Conservation (phyloP, 495 filamentous ascomycete genomes). For the Aspergillus conjunctus region DNA sequence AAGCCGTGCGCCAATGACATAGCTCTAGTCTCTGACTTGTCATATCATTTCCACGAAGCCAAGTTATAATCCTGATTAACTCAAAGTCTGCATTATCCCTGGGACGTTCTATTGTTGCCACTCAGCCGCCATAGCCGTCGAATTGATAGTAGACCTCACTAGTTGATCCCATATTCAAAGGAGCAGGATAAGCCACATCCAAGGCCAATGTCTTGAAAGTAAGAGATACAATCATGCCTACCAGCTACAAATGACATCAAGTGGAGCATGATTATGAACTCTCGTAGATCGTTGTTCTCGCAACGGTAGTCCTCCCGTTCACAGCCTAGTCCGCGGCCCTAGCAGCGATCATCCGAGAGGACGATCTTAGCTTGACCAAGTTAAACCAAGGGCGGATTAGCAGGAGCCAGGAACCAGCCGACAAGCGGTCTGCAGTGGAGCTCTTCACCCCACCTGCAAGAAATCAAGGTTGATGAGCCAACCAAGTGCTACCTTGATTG, state of each 20-base stretch:
- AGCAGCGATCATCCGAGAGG: slow-evolving; percentile 21
- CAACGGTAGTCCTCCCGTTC: too few relatives aligned
- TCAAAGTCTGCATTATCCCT: not conserved
- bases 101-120: not conserved
- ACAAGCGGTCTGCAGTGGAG: slow-evolving; percentile 22
- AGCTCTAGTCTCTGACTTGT: not conserved
- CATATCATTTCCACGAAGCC: not conserved
- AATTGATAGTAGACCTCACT: not conserved
- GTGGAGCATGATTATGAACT: not conserved
- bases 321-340: slow-evolving; percentile 4
- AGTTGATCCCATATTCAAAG: not conserved
- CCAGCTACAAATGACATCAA: not conserved
- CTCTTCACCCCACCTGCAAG: slow-evolving; percentile 10
- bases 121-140: not conserved
- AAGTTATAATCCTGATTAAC: not conserved
- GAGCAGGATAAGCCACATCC: not conserved
- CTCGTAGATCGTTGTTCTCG: not conserved
- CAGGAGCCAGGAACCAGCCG: slow-evolving; percentile 2
- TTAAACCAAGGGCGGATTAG: slow-evolving; percentile 7
- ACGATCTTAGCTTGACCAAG: not conserved
- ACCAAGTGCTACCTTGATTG: not conserved
- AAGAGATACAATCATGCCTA: too few relatives aligned
- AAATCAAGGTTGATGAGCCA: slow-evolving; percentile 10
- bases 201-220: too few relatives aligned
- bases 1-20: not conserved